phyloP scores from a whole-genome alignment of 345 rosid species.

The Heritiera littoralis region DNA sequence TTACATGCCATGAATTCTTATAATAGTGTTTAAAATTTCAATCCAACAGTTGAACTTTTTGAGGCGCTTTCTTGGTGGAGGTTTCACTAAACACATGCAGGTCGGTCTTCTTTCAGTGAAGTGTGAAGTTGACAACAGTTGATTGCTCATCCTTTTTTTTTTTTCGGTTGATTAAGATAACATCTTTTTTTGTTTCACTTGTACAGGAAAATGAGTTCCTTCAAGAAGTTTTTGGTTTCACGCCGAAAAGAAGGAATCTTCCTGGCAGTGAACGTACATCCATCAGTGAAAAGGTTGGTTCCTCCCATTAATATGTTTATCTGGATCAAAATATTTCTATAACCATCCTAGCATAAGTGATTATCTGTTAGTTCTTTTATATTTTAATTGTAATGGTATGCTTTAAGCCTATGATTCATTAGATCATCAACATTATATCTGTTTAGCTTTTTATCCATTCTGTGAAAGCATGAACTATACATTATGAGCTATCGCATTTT shows the following conservation, averaged over 20 bases:
- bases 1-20: slow-evolving; percentile 14
- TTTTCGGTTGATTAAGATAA: neutral
- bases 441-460: neutral
- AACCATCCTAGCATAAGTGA: neutral
- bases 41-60: slow-evolving; percentile 67
- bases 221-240: slow-evolving; percentile 69
- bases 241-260: slow-evolving; percentile 57
- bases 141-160: neutral
- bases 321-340: neutral
- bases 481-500: neutral
- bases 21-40: neutral
- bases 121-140: neutral
- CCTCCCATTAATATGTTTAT: neutral
- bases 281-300: slow-evolving; percentile 61
- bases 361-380: neutral
- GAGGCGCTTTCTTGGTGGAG: slow-evolving; percentile 88
- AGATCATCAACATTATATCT: neutral
- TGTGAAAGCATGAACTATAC: neutral
- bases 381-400: neutral
- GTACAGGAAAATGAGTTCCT: slow-evolving; percentile 85
- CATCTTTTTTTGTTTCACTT: slow-evolving; percentile 10
- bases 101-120: slow-evolving; percentile 39
- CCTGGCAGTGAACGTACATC: slow-evolving; percentile 46
- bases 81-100: slow-evolving; percentile 95
- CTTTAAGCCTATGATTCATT: neutral